Percentiles rank a stretch among this genome's conserved stretches.
These are phyloP conservation scores for Curvularia eragrostidis DNA, from an alignment of 2,329 filamentous ascomycete genomes.

Conservation along the genomic window DNA sequence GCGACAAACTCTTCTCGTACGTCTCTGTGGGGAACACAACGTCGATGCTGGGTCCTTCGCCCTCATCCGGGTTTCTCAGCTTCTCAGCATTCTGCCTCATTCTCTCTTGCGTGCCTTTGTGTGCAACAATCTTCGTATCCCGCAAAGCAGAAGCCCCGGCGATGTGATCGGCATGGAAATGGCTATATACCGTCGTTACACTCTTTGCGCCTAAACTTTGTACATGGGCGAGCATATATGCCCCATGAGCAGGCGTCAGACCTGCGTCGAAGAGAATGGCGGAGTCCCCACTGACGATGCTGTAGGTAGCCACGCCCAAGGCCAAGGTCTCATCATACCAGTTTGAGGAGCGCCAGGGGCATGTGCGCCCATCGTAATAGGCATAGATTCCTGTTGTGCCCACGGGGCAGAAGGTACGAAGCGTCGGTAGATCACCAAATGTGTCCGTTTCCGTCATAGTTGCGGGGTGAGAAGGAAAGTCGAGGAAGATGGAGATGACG, in stretches of 20 bases:
- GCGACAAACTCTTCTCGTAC: background rate
- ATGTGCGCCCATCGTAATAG: background rate
- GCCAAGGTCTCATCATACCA: background rate
- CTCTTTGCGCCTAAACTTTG: background rate
- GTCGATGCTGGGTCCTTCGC: background rate
- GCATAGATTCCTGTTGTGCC: background rate
- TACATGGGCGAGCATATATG: background rate
- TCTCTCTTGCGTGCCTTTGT: background rate
- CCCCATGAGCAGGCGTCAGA: background rate
- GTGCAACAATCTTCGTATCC: slow-evolving; percentile 1
- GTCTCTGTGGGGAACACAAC: background rate
- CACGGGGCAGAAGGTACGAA: background rate
- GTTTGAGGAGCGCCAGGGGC: background rate
- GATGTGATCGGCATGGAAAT: background rate
- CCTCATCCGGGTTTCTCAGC: background rate
- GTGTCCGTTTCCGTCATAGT: background rate
- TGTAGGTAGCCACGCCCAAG: background rate
- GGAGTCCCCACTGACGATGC: background rate
- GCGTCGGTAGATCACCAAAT: background rate
- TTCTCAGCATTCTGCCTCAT: background rate
- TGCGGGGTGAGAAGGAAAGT: background rate
- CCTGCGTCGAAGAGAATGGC: background rate
- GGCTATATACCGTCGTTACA: background rate
- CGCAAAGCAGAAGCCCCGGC: background rate
- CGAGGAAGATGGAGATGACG: background rate